These are phyloP conservation scores for Echinochloa phyllopogon DNA, from an alignment of 176 grass and related monocot genomes.

Conservation along the genomic window DNA sequence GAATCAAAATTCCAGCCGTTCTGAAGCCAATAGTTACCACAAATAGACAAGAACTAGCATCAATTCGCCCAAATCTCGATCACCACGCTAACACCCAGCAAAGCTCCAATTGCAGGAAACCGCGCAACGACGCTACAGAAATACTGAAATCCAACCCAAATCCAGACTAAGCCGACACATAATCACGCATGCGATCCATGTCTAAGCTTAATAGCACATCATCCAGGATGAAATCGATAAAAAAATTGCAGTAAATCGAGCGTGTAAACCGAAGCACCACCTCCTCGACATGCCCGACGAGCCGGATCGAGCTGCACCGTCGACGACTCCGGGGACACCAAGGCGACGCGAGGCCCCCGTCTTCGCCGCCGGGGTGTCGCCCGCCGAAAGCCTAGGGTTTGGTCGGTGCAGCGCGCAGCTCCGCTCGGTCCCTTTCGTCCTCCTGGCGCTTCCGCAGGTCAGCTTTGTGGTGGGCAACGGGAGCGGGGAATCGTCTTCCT, in stretches of 20 bases:
- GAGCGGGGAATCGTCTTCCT: constrained; percentile 33
- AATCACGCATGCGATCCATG: not conserved
- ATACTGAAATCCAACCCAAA: constrained; percentile 25
- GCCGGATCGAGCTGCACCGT: constrained; percentile 35
- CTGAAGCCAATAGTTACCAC: not conserved
- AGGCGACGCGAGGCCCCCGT: constrained; percentile 12
- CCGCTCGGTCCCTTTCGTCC: constrained; percentile 41
- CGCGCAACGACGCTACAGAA: not conserved
- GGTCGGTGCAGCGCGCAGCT: constrained; percentile 20
- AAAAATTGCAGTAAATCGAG: not conserved
- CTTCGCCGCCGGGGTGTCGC: constrained; percentile 17
- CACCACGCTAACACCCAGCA: not conserved
- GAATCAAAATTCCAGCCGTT: constrained; percentile 17
- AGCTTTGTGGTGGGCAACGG: constrained; percentile 48
- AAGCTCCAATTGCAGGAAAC: not conserved
- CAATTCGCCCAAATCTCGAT: constrained; percentile 10
- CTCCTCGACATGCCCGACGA: constrained; percentile 44
- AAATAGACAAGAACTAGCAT: not conserved
- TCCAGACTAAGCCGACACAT: not conserved
- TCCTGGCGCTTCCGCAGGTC: constrained; percentile 43
- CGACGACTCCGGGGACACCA: constrained; percentile 1
- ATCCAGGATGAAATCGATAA: constrained; percentile 7
- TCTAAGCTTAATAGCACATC: not conserved
- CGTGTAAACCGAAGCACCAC: not conserved
- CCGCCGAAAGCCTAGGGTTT: constrained; percentile 45